Evolutionary conservation across 768 basidiomycete genomes (phyloP), one percentile per base, ranked within the genome.

Genomic region (Russula brevipes): DNA sequence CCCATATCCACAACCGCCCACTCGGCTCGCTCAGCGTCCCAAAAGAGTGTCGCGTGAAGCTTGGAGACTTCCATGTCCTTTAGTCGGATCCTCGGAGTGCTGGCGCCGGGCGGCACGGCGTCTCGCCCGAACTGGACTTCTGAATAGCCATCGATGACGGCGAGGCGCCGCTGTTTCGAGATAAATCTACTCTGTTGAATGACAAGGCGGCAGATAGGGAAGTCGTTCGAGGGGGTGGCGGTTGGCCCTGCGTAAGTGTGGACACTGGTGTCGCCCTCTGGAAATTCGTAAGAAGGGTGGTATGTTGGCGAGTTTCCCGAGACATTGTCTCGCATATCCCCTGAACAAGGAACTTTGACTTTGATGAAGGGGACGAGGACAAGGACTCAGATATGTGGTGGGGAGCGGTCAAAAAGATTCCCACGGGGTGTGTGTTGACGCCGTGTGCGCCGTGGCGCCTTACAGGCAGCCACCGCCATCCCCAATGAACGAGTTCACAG

Each of bases 21-120:
- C 61, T 82, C 81, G 14, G 74, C 71, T 59, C 81, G 78, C 35
- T 73, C 72, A 39, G 76, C 75, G 70, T 91, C 85, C 86, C 85
- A 91, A 70, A 82, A 93, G 1, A 82, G 76, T 3, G 85, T 88
- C 9, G 89, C 86, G 69, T 94, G 91, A 57, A 87, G 66, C 73
- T 92, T 93, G 2, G 88, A 91, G 11, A 92, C 89, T 64, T 82
- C 81, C 85, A 94, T 87, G 75, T 93, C 90, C 73, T 88, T 90
- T 41, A 94, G 74, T 50, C 91, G 83, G 58, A 94, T 77, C 35
- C 85, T 80, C 11, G 89, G 87, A 5, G 74, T 83, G 11, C 76
- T 74, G 31, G 77, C 79, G 11, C 82, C 84, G 44, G 76, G 64
- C 2, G 80, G 74, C 1, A 83, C 77, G 46, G 79, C 72, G 71